Evolutionary conservation across 768 basidiomycete species (phyloP), one percentile per base, ranked within the genome.

Genomic region (Russula sp.): DNA sequence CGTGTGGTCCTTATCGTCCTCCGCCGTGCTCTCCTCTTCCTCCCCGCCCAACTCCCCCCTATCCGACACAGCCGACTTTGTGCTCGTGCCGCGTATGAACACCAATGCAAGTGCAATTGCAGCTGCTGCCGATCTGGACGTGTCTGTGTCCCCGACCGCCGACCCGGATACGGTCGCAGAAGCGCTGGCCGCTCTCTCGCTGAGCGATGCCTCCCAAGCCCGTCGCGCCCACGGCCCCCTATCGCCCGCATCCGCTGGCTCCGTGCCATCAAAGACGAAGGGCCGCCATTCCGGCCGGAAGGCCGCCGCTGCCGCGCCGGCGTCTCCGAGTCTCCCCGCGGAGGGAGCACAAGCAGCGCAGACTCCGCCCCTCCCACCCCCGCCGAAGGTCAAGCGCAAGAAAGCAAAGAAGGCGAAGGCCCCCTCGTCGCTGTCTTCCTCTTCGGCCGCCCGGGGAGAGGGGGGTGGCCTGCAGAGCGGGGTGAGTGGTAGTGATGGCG

Each of bases 71-170:
- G 68, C 69, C 56, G 75, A 71, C 58, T 64, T 69, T 31, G 71
- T 63, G 53, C 66, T 71, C 32, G 72, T 74, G 27, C 78, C 78
- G 11, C 81, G 81, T 66, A 77, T 80, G 52, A 83, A 84, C 59
- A 82, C 80, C 69, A 78, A 84, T 55, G 70, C 84, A 57, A 73
- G 84, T 3, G 80, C 69, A 77, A 79, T 54, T 81, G 83, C 62
- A 81, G 78, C 70, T 77, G 84, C 59, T 70, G 6, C 35, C 22
- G 34, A 34, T 11, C 11, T 14, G 40, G 4, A 40, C 2, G 27
- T 14, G 9, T 32, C 57, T 7, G 14, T 4, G 10, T 48, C 47
- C 11, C 48, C 56, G 13, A 31, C 50, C 0, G 27, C 47, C 16
- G 57, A 27, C 27, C 27, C 42, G 6, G 14, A 55, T 8, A n/a